These are phyloP conservation scores for Lumnitzera littorea DNA, from an alignment of 345 rosid species.

Conservation along the genomic window DNA sequence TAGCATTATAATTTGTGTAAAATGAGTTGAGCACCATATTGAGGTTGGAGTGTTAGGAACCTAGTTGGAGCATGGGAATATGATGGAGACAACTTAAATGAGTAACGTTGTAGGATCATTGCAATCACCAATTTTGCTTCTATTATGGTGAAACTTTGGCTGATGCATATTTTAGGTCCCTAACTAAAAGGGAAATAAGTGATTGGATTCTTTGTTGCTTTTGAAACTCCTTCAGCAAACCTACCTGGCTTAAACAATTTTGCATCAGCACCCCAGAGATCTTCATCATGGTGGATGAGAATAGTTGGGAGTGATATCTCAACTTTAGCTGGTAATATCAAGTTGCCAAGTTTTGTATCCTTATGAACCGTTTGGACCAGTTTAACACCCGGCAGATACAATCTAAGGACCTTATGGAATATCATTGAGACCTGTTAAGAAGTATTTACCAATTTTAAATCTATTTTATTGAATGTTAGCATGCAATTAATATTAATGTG, in stretches of 20 bases:
- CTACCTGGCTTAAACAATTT: constrained; percentile 59
- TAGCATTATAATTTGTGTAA: constrained; percentile 14
- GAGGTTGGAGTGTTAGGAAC: constrained; percentile 41
- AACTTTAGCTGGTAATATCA: constrained; percentile 22
- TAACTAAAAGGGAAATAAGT: constrained; percentile 56
- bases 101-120: constrained; percentile 23
- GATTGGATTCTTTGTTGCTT: constrained; percentile 52
- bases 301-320: constrained; percentile 28
- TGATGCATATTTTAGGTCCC: constrained; percentile 56
- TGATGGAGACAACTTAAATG: too few relatives aligned
- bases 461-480: too few relatives aligned
- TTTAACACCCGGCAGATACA: constrained; percentile 43
- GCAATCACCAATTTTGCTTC: constrained; percentile 46
- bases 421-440: too few relatives aligned
- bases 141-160: constrained; percentile 53
- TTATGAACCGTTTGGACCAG: constrained; percentile 30
- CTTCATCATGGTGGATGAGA: constrained; percentile 46
- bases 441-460: too few relatives aligned
- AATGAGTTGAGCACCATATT: constrained; percentile 53
- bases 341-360: constrained; percentile 40
- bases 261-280: constrained; percentile 61
- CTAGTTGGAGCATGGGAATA: constrained; percentile 25
- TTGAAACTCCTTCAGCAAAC: constrained; percentile 50
- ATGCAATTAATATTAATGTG: too few relatives aligned
- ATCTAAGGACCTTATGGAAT: constrained; percentile 15